A percentile compares a stretch with the other conserved stretches of the same genome.
phyloP scores from a whole-genome alignment of 2,329 filamentous ascomycete species.

The Cladosporium sp. region DNA sequence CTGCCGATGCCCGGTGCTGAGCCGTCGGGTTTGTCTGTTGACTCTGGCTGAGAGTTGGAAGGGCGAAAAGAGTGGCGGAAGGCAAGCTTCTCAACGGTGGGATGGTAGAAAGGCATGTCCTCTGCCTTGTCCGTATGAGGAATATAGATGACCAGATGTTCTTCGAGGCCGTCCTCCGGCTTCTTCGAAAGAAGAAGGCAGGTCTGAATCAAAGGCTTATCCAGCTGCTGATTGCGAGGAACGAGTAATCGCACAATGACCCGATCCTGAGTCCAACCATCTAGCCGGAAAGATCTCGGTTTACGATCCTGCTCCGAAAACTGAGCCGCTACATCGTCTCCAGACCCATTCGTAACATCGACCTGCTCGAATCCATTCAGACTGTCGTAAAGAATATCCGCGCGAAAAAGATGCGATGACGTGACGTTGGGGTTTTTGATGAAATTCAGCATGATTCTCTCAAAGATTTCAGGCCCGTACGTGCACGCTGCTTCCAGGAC shows the following conservation, averaged over 20 bases:
- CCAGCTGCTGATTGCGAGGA: constrained; percentile 73
- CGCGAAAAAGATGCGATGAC: constrained; percentile 70
- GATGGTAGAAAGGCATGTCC: constrained; percentile 83
- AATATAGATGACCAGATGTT: constrained; percentile 66
- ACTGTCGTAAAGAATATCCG: constrained; percentile 63
- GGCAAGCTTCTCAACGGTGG: constrained; percentile 66
- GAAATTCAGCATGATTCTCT: constrained; percentile 65
- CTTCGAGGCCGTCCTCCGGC: constrained; percentile 30
- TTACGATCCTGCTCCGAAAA: background rate
- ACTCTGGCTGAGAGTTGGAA: constrained; percentile 1
- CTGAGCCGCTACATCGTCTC: constrained; percentile 3
- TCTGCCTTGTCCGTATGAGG: constrained; percentile 62
- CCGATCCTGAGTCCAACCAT: constrained; percentile 47
- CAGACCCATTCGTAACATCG: constrained; percentile 20
- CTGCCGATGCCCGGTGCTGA: constrained; percentile 33
- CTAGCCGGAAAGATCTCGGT: constrained; percentile 4
- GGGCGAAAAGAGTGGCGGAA: constrained; percentile 65
- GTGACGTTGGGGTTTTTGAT: constrained; percentile 77
- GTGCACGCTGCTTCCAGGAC: constrained; percentile 20
- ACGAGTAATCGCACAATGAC: constrained; percentile 72
- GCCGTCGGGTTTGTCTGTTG: background rate
- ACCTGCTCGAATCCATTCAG: constrained; percentile 4
- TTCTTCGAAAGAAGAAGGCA: constrained; percentile 59
- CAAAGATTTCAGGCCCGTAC: constrained; percentile 45
- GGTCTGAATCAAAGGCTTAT: constrained; percentile 73